A percentile compares a stretch with the other conserved stretches of the same genome.
Evolutionary conservation across 768 basidiomycete genomes (phyloP).

Genomic region (Mycena vulgaris): DNA sequence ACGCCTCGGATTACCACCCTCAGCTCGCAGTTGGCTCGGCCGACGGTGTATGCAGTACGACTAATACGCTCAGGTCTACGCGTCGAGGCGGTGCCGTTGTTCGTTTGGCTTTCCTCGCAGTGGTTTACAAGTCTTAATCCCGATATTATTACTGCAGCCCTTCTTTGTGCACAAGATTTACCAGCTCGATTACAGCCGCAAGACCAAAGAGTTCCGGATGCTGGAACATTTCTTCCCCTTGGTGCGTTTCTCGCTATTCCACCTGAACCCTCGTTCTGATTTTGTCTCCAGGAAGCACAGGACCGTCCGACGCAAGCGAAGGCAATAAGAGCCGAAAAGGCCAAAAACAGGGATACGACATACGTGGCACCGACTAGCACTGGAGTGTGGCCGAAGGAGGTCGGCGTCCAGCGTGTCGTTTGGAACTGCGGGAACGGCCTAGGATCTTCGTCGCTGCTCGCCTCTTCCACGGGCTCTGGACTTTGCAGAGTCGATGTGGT

Average conservation of each 20-base stretch:
- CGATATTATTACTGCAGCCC: slow-evolving; percentile 60
- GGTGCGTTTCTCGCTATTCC: slow-evolving; percentile 52
- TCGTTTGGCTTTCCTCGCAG: slow-evolving; percentile 45
- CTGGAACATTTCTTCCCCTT: slow-evolving; percentile 88
- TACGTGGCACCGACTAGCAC: slow-evolving; percentile 57
- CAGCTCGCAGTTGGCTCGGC: slow-evolving; percentile 87
- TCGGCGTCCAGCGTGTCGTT: slow-evolving; percentile 81
- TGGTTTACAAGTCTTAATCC: slow-evolving; percentile 1
- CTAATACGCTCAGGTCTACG: slow-evolving; percentile 77
- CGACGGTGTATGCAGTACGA: slow-evolving; percentile 87
- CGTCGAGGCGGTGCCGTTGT: slow-evolving; percentile 82
- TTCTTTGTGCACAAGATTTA: slow-evolving; percentile 86
- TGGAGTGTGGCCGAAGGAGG: slow-evolving; percentile 85
- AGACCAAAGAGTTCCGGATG: slow-evolving; percentile 84
- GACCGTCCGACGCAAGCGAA: slow-evolving; percentile 60
- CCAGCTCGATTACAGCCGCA: slow-evolving; percentile 90
- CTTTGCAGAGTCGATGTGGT: slow-evolving; percentile 89
- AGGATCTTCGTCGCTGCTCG: slow-evolving; percentile 70
- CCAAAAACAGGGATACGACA: slow-evolving; percentile 50
- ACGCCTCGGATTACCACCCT: slow-evolving; percentile 88
- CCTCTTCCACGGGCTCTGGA: slow-evolving; percentile 87
- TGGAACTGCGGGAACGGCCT: slow-evolving; percentile 90
- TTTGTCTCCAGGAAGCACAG: slow-evolving; percentile 62
- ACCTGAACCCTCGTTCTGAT: not conserved
- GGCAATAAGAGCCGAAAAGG: slow-evolving; percentile 51